Evolutionary conservation across 345 rosid species (phyloP).

Genomic region (Carallia pectinifolia): DNA sequence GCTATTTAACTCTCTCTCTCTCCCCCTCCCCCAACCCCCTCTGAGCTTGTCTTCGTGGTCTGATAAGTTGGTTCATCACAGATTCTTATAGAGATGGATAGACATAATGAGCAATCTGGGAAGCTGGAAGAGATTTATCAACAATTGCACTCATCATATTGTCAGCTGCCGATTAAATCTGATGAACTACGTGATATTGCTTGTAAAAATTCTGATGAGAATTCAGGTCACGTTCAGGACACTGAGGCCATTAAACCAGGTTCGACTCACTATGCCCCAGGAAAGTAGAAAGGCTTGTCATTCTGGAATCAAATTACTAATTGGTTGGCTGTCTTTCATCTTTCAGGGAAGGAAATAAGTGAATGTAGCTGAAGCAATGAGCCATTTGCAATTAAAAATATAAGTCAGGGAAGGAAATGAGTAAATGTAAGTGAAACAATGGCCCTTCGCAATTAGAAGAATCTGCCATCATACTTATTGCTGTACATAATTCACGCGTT

Average conservation of each 20-base stretch:
- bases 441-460: neutral
- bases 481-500: neutral
- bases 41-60: conserved; percentile 1
- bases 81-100: conserved; percentile 85
- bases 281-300: neutral
- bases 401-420: conserved; percentile 24
- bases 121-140: conserved; percentile 48
- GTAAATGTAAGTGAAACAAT: conserved; percentile 3
- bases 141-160: conserved; percentile 55
- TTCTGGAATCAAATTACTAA: conserved; percentile 12
- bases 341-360: conserved; percentile 26
- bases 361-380: conserved; percentile 5
- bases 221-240: conserved; percentile 17
- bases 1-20: conserved; percentile 2
- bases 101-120: conserved; percentile 61
- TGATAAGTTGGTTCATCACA: conserved; percentile 30
- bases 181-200: conserved; percentile 24
- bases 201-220: conserved; percentile 1
- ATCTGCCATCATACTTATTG: neutral
- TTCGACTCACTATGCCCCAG: conserved; percentile 12
- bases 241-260: conserved; percentile 36
- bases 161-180: conserved; percentile 47
- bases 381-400: conserved; percentile 1
- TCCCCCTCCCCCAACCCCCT: neutral
- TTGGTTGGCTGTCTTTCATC: neutral